These are phyloP conservation scores for Russula vinacea DNA, from an alignment of 768 basidiomycete genomes.

Conservation along the genomic window DNA sequence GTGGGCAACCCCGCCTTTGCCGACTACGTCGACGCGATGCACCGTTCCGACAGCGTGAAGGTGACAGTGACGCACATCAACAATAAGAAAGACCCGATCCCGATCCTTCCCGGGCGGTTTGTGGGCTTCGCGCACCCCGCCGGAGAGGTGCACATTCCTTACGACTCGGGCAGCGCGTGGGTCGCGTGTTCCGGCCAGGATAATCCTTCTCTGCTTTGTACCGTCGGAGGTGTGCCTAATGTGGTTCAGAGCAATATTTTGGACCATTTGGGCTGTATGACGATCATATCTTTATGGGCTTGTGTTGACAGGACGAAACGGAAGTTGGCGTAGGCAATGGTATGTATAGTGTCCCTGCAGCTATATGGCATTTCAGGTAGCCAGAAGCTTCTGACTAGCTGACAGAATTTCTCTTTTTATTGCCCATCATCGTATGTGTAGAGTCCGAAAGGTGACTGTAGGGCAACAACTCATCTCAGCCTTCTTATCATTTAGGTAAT, in stretches of 20 bases:
- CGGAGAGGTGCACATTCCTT: conserved; percentile 29
- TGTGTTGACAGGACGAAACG: conserved; percentile 1
- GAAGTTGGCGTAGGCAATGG: neutral
- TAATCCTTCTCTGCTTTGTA: conserved; percentile 18
- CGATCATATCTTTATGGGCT: conserved; percentile 24
- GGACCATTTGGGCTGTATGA: conserved; percentile 25
- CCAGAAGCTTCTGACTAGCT: too few relatives aligned
- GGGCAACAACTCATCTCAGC: too few relatives aligned
- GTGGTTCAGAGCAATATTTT: neutral
- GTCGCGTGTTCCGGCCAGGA: conserved; percentile 20
- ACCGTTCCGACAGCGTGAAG: neutral
- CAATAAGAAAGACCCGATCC: conserved; percentile 29
- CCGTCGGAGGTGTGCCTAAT: conserved; percentile 17
- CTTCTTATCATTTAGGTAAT: too few relatives aligned
- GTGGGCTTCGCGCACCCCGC: conserved; percentile 30
- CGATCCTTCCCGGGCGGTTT: conserved; percentile 25
- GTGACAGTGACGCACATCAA: conserved; percentile 24
- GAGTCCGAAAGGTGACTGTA: too few relatives aligned
- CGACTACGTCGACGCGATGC: conserved; percentile 28
- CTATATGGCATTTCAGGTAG: too few relatives aligned
- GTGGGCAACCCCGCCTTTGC: conserved; percentile 52
- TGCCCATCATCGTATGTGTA: too few relatives aligned
- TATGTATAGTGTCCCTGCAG: too few relatives aligned
- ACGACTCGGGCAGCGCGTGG: conserved; percentile 7
- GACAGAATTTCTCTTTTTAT: too few relatives aligned